phyloP scores from a whole-genome alignment of 345 rosid species.

The Cardamine occulta region DNA sequence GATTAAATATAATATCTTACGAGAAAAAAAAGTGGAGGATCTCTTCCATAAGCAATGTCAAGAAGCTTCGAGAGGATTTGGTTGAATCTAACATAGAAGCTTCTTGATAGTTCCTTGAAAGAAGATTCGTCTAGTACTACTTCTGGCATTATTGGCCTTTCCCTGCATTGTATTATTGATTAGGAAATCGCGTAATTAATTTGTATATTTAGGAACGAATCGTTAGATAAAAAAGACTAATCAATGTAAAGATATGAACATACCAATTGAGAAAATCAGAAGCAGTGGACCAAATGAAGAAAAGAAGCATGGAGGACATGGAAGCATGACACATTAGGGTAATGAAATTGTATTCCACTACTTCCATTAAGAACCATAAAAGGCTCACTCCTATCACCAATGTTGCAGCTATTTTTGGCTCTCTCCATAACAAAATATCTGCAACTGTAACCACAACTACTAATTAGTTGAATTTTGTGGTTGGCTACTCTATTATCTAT shows the following conservation, averaged over 20 bases:
- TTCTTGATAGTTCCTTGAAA: constrained; percentile 51
- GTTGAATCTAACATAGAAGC: constrained; percentile 55
- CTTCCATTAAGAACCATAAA: constrained; percentile 90
- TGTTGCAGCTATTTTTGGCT: constrained; percentile 57
- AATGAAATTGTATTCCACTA: constrained; percentile 78
- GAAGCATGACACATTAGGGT: constrained; percentile 72
- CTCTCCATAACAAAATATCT: constrained; percentile 75
- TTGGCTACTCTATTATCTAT: background rate
- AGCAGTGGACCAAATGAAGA: constrained; percentile 67
- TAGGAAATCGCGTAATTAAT: background rate
- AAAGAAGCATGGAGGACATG: constrained; percentile 68
- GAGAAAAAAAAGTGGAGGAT: constrained; percentile 59
- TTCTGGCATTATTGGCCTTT: constrained; percentile 55
- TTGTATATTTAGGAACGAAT: background rate
- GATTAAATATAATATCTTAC: constrained; percentile 43
- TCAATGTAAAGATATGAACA: background rate
- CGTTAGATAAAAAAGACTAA: background rate
- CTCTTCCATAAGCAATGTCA: constrained; percentile 68
- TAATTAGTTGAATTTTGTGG: background rate
- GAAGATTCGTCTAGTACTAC: constrained; percentile 47
- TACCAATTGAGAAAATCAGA: constrained; percentile 73
- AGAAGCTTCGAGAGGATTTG: constrained; percentile 51
- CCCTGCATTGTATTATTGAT: constrained; percentile 47
- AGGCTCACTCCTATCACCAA: constrained; percentile 57
- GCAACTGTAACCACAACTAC: constrained; percentile 61